phyloP scores from a whole-genome alignment of 306 rosid genomes.

The Morella rubra region DNA sequence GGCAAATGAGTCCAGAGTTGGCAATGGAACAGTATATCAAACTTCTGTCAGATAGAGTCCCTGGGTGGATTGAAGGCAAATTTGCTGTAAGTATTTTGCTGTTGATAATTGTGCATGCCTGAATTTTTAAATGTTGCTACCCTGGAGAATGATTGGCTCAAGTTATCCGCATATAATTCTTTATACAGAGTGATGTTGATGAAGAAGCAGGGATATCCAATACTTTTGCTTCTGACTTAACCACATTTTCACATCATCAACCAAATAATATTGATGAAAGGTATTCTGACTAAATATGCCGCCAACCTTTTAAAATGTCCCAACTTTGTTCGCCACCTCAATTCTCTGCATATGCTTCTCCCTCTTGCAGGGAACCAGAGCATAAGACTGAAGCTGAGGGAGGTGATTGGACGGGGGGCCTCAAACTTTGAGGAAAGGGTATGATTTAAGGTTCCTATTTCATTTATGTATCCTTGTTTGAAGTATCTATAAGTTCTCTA shows the following conservation, averaged over 20 bases:
- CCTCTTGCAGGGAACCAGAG: slow-evolving; percentile 39
- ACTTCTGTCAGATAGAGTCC: slow-evolving; percentile 57
- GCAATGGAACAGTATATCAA: slow-evolving; percentile 74
- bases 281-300: slow-evolving; percentile 29
- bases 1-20: slow-evolving; percentile 63
- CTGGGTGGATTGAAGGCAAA: slow-evolving; percentile 52
- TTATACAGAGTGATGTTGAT: slow-evolving; percentile 40
- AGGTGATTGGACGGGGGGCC: slow-evolving; percentile 17
- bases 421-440: slow-evolving; percentile 42
- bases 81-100: slow-evolving; percentile 47
- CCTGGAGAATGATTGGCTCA: neutral
- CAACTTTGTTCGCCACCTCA: neutral
- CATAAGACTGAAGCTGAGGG: slow-evolving; percentile 27
- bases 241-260: slow-evolving; percentile 33
- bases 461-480: neutral
- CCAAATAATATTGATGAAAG: slow-evolving; percentile 36
- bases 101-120: slow-evolving; percentile 10
- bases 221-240: slow-evolving; percentile 28
- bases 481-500: neutral
- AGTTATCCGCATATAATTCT: slow-evolving; percentile 1
- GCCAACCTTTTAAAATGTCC: neutral
- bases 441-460: slow-evolving; percentile 26
- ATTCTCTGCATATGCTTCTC: slow-evolving; percentile 10
- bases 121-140: slow-evolving; percentile 1
- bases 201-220: slow-evolving; percentile 27